Evolutionary conservation across 768 basidiomycete genomes (phyloP), one percentile per base, ranked within the genome.

Genomic region (Naematelia aurantialba): DNA sequence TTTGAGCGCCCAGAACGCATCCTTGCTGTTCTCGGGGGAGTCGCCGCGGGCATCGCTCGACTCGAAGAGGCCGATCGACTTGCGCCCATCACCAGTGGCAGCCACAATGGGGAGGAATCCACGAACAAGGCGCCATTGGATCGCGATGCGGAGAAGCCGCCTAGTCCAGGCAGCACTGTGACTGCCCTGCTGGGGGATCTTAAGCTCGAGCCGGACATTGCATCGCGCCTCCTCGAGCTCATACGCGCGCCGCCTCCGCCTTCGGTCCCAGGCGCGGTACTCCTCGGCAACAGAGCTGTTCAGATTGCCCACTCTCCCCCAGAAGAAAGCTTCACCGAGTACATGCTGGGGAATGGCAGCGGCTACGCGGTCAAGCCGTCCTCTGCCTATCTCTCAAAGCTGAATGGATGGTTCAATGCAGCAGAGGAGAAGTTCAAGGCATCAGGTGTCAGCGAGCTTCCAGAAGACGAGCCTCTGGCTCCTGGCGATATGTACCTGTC

Each of bases 1-100:
- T 84, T 93, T n/a, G 94, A 98, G 73, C 82, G 90, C 10, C 93
- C 93, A 0, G 89, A 96, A 73, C 85, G 94, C 22, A 79, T 98
- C 25, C 83, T 87, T 50, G 92, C 92, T 0, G 84, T 97, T 51
- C 85, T 86, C 64, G 69, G 89, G 3, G 94, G 93, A 1, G 81
- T 96, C 5, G 82, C 91, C 1, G 87, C 88, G 5, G 89, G 87
- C 0, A 81, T 89, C 19, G 83, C 91, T 5, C 83, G 87, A 50
- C 78, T 91, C 3, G 87, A 89, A 65, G 80, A 80, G 50, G 56
- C 75, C 10, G 59, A 62, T 45, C n/a, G n/a, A n/a, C n/a, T n/a
- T n/a, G n/a, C n/a, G n/a, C n/a, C n/a, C n/a, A n/a, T n/a, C n/a
- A n/a, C n/a, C n/a, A n/a, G n/a, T n/a, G n/a, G n/a, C n/a, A n/a